Evolutionary conservation across 441 rosid species (phyloP).

Genomic region (Euphorbia corollata): DNA sequence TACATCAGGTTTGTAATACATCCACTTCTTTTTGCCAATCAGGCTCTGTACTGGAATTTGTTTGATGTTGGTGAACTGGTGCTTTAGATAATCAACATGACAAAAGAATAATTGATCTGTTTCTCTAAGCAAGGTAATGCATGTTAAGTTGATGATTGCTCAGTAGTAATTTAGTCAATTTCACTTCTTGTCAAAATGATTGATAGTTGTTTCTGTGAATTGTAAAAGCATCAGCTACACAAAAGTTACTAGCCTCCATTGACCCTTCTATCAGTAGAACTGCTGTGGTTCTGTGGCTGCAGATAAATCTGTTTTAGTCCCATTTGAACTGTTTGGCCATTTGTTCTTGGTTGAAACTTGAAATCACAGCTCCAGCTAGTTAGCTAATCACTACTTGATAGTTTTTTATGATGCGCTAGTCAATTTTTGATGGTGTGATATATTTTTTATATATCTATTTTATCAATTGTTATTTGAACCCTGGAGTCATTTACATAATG

Average conservation of each 20-base stretch:
- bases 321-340: background rate
- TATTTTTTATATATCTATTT: background rate
- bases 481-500: background rate
- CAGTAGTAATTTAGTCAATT: background rate
- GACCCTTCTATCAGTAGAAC: background rate
- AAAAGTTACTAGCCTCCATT: background rate
- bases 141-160: background rate
- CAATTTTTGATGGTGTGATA: background rate
- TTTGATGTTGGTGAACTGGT: background rate
- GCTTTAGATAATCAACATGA: background rate
- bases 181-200: background rate
- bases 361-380: background rate
- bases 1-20: conserved; percentile 41
- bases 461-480: background rate
- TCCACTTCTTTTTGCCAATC: background rate
- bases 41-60: background rate
- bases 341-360: background rate
- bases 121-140: too few relatives aligned
- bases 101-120: background rate
- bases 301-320: background rate
- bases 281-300: background rate
- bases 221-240: background rate
- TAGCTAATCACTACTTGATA: background rate
- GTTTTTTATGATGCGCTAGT: background rate
- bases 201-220: too few relatives aligned